phyloP scores from a whole-genome alignment of 345 rosid genomes.

The Corchorus olitorius region DNA sequence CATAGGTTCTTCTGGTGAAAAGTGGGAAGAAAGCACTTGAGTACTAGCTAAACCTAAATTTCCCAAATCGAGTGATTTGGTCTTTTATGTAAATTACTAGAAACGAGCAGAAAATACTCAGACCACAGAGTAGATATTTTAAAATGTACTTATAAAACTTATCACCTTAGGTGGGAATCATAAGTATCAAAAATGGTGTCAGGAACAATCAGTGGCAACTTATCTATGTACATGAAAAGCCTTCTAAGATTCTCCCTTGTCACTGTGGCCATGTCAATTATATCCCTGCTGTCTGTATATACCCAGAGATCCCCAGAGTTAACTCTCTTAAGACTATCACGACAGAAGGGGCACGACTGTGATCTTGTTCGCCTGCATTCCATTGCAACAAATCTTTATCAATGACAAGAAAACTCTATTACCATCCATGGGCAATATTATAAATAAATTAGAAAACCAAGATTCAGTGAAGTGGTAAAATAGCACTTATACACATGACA shows the following conservation, averaged over 20 bases:
- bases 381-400: slow-evolving; percentile 2
- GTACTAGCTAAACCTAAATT: slow-evolving; percentile 14
- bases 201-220: slow-evolving; percentile 56
- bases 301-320: slow-evolving; percentile 73
- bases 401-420: not conserved
- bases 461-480: not conserved
- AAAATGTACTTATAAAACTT: slow-evolving; percentile 15
- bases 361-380: slow-evolving; percentile 57
- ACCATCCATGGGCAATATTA: not conserved
- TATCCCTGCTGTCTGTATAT: slow-evolving; percentile 48
- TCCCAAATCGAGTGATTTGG: slow-evolving; percentile 20
- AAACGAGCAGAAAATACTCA: not conserved
- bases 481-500: not conserved
- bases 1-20: slow-evolving; percentile 18
- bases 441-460: not conserved
- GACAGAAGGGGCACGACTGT: slow-evolving; percentile 72
- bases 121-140: slow-evolving; percentile 1
- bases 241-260: slow-evolving; percentile 60
- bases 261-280: slow-evolving; percentile 50
- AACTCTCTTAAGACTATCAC: slow-evolving; percentile 66
- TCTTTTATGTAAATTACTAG: slow-evolving; percentile 22
- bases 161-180: slow-evolving; percentile 43
- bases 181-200: slow-evolving; percentile 45
- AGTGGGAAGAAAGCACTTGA: slow-evolving; percentile 26
- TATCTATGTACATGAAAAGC: slow-evolving; percentile 61